Percentiles rank a stretch among this genome's conserved stretches.
phyloP scores from a whole-genome alignment of 495 filamentous ascomycete genomes.

The Platismatia glauca region DNA sequence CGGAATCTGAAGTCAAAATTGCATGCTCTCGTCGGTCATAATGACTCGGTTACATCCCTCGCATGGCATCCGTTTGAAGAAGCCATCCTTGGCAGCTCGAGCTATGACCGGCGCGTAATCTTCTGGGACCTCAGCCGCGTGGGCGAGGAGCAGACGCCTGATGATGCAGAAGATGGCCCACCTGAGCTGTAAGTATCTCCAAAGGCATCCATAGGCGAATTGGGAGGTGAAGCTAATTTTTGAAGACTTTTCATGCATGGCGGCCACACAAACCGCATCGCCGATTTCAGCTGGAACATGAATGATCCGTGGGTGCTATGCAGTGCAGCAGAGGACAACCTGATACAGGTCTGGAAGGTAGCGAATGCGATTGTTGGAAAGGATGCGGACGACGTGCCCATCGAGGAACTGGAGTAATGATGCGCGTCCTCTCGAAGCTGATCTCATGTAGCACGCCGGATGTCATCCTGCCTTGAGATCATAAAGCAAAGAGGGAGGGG shows the following conservation, averaged over 20 bases:
- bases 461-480: not conserved
- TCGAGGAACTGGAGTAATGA: conserved; percentile 63
- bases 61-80: conserved; percentile 89
- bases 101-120: conserved; percentile 85
- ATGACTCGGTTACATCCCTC: conserved; percentile 79
- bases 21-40: conserved; percentile 77
- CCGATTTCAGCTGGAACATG: conserved; percentile 95
- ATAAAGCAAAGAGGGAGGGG: not conserved
- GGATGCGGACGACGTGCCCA: conserved; percentile 66
- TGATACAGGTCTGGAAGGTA: conserved; percentile 96
- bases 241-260: conserved; percentile 92
- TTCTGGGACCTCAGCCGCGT: conserved; percentile 92
- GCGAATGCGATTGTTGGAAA: conserved; percentile 79
- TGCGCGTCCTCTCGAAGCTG: not conserved
- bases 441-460: not conserved
- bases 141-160: conserved; percentile 88
- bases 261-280: conserved; percentile 91
- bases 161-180: conserved; percentile 93
- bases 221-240: conserved; percentile 21
- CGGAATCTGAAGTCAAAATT: conserved; percentile 79
- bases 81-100: conserved; percentile 77
- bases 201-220: not conserved
- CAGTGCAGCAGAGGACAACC: conserved; percentile 91
- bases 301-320: conserved; percentile 94
- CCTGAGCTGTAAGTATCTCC: conserved; percentile 71